Evolutionary conservation across 2,329 filamentous ascomycete species (phyloP), one percentile per base, ranked within the genome.

Genomic region (Cercospora janseana): DNA sequence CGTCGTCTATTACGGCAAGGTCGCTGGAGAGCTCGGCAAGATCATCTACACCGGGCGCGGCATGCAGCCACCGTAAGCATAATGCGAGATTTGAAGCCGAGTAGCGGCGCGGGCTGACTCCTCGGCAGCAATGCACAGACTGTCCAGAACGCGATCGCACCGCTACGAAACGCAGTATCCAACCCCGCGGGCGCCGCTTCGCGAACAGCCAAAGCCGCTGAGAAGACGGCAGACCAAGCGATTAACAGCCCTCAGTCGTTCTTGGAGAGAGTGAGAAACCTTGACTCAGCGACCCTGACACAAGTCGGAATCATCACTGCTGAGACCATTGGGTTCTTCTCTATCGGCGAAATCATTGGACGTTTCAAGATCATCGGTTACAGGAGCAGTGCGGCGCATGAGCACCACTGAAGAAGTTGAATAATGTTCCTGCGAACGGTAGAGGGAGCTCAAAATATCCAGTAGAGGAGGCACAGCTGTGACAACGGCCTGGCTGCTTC

Each of bases 241-340:
- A 69, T 77, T 59, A 74, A 79, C 65, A 76, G 81, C 60, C 78
- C 84, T 51, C 69, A 75, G 64, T 69, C 70, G 57, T 63, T 81
- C 60, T 66, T 86, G 58, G 72, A 75, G 62, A 75, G 76, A 60
- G 70, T 87, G 66, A 83, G 87, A 69, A 87, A 83, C 75, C 64
- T 93, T 65, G 86, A 82, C 71, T 77, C 74, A 60, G 78, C 82
- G 62, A 85, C 95, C 72, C 70, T 92, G 62, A 79, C 80, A 48
- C 74, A 86, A 46, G 86, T 80, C 54, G 88, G 87, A 63, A 87
- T 98, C 53, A 76, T 96, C 56, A 74, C 79, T 40, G 91, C 91
- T 49, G 92, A 98, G 76, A 80, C 89, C 43, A 75, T 98, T 61
- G 93, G 93, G 55, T 98, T 98, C 82, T 98, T 97, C 81, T 94